Evolutionary conservation across 164 flowering plant species (phyloP).

Genomic region (Stephania cephalantha): DNA sequence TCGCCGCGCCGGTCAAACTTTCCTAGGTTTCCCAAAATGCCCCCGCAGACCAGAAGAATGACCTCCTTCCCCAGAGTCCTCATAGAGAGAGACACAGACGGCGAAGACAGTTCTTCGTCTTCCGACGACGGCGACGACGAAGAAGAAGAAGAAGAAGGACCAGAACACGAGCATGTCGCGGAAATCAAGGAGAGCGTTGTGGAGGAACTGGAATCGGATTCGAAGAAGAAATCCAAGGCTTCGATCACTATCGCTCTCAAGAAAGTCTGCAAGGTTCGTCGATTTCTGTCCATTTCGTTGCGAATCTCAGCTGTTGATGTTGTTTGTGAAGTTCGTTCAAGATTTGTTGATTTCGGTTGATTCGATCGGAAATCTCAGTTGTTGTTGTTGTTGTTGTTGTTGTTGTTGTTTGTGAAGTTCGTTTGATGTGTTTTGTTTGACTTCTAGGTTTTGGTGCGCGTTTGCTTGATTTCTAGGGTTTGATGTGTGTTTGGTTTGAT

Average conservation of each 20-base stretch:
- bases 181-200: neutral
- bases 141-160: constrained; percentile 25
- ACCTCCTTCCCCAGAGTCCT: constrained; percentile 51
- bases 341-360: no score
- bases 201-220: constrained; percentile 12
- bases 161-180: constrained; percentile 4
- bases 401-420: no score
- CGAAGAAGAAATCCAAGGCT: constrained; percentile 42
- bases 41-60: constrained; percentile 40
- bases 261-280: constrained; percentile 82
- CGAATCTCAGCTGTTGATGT: neutral
- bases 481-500: neutral
- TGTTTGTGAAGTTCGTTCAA: neutral
- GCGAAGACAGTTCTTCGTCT: constrained; percentile 43
- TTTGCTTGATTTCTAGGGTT: no score
- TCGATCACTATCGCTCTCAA: constrained; percentile 74
- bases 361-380: no score
- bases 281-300: neutral
- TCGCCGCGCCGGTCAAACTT: neutral
- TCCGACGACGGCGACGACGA: constrained; percentile 17
- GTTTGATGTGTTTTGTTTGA: no score
- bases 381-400: no score
- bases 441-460: no score
- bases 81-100: constrained; percentile 56
- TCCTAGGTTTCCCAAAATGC: constrained; percentile 19